A percentile compares a stretch with the other conserved stretches of the same genome.
Evolutionary conservation across 345 rosid genomes (phyloP).

Genomic region (Salix brachista): DNA sequence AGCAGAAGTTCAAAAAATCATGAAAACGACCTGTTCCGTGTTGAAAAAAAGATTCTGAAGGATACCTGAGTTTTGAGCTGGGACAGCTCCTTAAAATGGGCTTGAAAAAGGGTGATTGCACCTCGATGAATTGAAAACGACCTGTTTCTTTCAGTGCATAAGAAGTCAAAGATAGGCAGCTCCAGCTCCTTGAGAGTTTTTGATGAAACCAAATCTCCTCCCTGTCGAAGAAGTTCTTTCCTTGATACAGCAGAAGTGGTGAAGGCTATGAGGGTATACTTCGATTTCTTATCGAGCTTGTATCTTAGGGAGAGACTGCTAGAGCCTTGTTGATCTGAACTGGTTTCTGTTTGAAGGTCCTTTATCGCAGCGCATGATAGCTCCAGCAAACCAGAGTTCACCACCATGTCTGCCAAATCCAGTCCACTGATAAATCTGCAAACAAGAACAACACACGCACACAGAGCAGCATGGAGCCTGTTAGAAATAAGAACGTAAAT

Average conservation of each 20-base stretch:
- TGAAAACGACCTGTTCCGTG: too few species aligned
- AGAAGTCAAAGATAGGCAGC: constrained; percentile 31
- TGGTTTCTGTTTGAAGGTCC: constrained; percentile 11
- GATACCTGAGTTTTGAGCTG: too few species aligned
- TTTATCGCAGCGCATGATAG: constrained; percentile 38
- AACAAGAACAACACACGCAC: too few species aligned
- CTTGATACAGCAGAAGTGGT: constrained; percentile 20
- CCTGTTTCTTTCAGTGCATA: constrained; percentile 28
- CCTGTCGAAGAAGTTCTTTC: constrained; percentile 13
- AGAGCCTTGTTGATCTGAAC: constrained; percentile 7
- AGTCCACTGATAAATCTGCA: constrained; percentile 14
- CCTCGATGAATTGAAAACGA: constrained; percentile 35
- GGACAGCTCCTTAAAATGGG: too few species aligned
- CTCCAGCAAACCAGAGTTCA: constrained; percentile 44
- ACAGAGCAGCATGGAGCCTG: too few species aligned
- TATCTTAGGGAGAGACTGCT: constrained; percentile 14
- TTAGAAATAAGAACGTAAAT: too few species aligned
- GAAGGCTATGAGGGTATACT: constrained; percentile 36
- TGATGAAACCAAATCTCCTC: constrained; percentile 27
- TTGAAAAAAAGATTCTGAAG: too few species aligned
- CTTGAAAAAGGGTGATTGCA: constrained; percentile 14
- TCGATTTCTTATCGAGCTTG: not conserved
- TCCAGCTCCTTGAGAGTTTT: constrained; percentile 10
- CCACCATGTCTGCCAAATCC: constrained; percentile 42
- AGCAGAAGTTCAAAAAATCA: too few species aligned